Conservation (phyloP, 208 protist genomes). For the Acanthamoeba polyphaga region DNA sequence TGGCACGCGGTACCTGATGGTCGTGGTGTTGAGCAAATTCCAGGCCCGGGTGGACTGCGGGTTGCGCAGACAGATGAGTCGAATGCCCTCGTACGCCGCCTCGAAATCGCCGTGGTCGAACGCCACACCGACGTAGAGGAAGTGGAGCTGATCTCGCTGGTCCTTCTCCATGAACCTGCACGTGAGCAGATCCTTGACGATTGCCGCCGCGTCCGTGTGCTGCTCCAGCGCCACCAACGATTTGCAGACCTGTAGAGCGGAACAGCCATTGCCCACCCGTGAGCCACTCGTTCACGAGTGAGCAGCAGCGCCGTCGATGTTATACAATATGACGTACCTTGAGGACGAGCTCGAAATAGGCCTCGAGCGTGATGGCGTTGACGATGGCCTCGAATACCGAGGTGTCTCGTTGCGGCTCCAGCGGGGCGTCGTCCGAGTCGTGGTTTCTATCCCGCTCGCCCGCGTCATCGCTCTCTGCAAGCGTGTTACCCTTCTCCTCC, state of each 20-base stretch:
- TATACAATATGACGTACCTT: slow-evolving; percentile 24
- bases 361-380: background rate
- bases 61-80: slow-evolving; percentile 33
- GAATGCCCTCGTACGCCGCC: slow-evolving; percentile 57
- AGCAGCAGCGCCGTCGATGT: background rate
- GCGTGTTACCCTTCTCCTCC: background rate
- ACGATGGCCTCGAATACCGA: slow-evolving; percentile 69
- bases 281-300: too few species aligned
- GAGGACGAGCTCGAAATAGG: slow-evolving; percentile 60
- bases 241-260: background rate
- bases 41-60: slow-evolving; percentile 27
- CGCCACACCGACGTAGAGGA: slow-evolving; percentile 60
- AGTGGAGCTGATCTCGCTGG: background rate
- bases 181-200: slow-evolving; percentile 55
- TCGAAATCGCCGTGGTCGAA: slow-evolving; percentile 59
- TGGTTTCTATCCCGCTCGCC: background rate
- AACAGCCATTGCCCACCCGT: background rate
- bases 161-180: slow-evolving; percentile 64
- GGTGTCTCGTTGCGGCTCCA: background rate
- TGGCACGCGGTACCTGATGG: background rate
- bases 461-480: background rate
- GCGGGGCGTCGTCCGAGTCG: background rate
- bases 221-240: slow-evolving; percentile 30
- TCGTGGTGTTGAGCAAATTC: slow-evolving; percentile 37
- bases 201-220: slow-evolving; percentile 1